Percentiles rank a stretch among this genome's conserved stretches.
phyloP scores from a whole-genome alignment of 2,329 filamentous ascomycete genomes.

The Aspergillus udagawae region DNA sequence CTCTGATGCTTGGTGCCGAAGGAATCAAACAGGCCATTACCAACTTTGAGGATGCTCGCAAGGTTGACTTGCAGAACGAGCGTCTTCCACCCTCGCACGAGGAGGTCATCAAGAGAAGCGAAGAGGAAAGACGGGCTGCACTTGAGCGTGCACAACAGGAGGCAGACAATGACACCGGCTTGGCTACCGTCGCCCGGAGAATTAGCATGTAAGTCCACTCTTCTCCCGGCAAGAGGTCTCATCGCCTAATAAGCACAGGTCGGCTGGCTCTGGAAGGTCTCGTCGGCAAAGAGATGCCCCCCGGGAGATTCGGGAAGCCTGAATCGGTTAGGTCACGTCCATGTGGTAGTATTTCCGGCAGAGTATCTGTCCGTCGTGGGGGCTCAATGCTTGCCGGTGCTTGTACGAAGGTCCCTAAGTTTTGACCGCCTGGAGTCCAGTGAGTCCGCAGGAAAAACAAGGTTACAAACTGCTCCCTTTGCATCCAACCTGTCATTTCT shows the following conservation, averaged over 20 bases:
- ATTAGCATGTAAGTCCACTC: slow-evolving; percentile 81
- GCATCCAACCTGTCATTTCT: background rate
- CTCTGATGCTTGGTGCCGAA: slow-evolving; percentile 95
- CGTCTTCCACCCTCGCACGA: slow-evolving; percentile 87
- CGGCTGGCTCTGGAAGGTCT: slow-evolving; percentile 35
- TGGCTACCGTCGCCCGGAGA: slow-evolving; percentile 81
- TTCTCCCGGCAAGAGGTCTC: background rate
- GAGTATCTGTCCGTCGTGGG: background rate
- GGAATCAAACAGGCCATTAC: slow-evolving; percentile 98
- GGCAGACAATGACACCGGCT: slow-evolving; percentile 83
- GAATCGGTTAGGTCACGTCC: background rate
- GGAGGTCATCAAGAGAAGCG: slow-evolving; percentile 78
- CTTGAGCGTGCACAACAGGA: slow-evolving; percentile 81
- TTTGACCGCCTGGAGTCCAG: background rate
- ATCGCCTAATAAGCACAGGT: slow-evolving; percentile 27
- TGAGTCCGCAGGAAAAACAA: background rate
- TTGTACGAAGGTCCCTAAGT: background rate
- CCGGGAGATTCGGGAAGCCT: slow-evolving; percentile 24
- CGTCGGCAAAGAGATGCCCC: slow-evolving; percentile 30
- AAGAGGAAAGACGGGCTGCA: slow-evolving; percentile 75
- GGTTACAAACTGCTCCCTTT: background rate
- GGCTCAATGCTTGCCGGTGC: background rate
- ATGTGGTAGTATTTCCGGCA: background rate
- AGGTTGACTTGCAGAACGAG: slow-evolving; percentile 97
- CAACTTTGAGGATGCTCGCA: slow-evolving; percentile 93